These are phyloP conservation scores for Lentinus brumalis DNA, from an alignment of 768 basidiomycete species.

Conservation along the genomic window DNA sequence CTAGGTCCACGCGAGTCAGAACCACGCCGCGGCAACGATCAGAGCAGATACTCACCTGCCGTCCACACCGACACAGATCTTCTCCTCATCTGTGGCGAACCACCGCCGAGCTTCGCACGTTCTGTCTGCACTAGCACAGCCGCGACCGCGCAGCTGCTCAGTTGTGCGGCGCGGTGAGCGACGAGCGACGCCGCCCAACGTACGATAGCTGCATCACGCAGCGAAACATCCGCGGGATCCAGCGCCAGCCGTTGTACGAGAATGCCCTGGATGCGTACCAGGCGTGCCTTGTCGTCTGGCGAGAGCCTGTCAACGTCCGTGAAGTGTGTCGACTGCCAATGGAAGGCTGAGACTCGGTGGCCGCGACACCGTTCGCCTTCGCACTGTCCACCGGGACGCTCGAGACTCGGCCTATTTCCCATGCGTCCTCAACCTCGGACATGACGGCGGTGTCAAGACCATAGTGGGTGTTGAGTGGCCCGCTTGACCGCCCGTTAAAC, in stretches of 20 bases:
- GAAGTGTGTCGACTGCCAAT: conserved; percentile 24
- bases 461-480: conserved; percentile 82
- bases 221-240: conserved; percentile 48
- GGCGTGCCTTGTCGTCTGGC: conserved; percentile 31
- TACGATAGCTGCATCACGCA: conserved; percentile 63
- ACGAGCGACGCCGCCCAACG: conserved; percentile 80
- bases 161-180: conserved; percentile 75
- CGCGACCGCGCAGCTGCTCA: conserved; percentile 88
- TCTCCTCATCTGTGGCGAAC: conserved; percentile 32
- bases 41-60: conserved; percentile 62
- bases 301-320: conserved; percentile 26
- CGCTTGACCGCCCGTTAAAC: conserved; percentile 78
- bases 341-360: neutral
- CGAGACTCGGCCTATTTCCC: conserved; percentile 41
- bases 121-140: conserved; percentile 84
- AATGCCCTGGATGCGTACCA: conserved; percentile 60
- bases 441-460: conserved; percentile 94
- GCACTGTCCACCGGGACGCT: conserved; percentile 6
- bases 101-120: conserved; percentile 53
- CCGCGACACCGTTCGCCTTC: conserved; percentile 18
- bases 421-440: conserved; percentile 79
- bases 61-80: conserved; percentile 86
- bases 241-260: conserved; percentile 67
- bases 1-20: conserved; percentile 40
- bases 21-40: neutral